phyloP scores from a whole-genome alignment of 2,329 filamentous ascomycete genomes.

The Anthostomella pinea region DNA sequence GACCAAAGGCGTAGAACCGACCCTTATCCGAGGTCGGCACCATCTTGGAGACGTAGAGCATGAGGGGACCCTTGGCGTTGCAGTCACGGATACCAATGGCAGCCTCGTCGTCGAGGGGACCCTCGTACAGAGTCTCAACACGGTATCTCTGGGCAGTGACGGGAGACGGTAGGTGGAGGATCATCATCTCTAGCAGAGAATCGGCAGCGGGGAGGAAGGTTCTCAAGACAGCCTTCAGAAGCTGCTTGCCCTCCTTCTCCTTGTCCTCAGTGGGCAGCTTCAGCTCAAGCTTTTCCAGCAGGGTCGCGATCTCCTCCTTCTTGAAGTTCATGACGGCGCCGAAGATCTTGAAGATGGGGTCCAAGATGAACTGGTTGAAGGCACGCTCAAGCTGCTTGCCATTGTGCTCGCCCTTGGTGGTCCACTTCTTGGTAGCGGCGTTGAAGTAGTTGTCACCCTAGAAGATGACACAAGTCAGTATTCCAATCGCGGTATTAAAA shows the following conservation, averaged over 20 bases:
- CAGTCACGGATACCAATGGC: slow-evolving; percentile 98
- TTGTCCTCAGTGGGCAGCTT: slow-evolving; percentile 86
- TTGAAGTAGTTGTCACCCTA: slow-evolving; percentile 99
- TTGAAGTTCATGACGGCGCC: slow-evolving; percentile 96
- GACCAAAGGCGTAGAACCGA: slow-evolving; percentile 99
- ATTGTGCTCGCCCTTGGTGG: slow-evolving; percentile 78
- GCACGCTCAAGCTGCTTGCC: slow-evolving; percentile 93
- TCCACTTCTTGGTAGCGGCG: slow-evolving; percentile 99
- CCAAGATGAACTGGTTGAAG: slow-evolving; percentile 99
- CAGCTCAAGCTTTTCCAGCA: slow-evolving; percentile 91
- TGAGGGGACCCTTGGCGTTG: slow-evolving; percentile 95
- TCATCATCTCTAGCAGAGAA: slow-evolving; percentile 99
- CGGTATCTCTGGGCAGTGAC: slow-evolving; percentile 96
- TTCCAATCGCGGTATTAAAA: too few species aligned
- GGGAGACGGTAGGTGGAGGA: slow-evolving; percentile 96
- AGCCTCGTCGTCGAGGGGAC: slow-evolving; percentile 86
- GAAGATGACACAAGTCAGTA: slow-evolving; percentile 21
- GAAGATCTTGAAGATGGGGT: slow-evolving; percentile 99
- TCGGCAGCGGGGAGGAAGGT: slow-evolving; percentile 98
- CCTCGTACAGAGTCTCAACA: slow-evolving; percentile 98
- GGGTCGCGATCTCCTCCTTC: slow-evolving; percentile 80
- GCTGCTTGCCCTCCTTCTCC: slow-evolving; percentile 93
- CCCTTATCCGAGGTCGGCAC: slow-evolving; percentile 99
- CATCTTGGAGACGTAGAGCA: slow-evolving; percentile 99
- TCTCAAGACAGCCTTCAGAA: slow-evolving; percentile 97